Conservation (phyloP, 2,329 filamentous ascomycete species). For the Scedosporium dehoogii region DNA sequence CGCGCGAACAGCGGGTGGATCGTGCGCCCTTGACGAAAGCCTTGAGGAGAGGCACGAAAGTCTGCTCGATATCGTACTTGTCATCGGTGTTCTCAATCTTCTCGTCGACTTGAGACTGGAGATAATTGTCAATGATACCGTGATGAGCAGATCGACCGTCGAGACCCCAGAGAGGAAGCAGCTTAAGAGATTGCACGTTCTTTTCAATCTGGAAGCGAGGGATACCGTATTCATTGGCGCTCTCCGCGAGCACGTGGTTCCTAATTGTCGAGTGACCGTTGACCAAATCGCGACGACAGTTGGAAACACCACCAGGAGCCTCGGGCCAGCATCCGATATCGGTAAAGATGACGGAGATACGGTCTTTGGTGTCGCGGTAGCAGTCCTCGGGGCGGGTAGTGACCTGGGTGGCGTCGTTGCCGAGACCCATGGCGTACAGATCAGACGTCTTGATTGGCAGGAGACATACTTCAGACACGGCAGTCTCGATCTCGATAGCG, state of each 20-base stretch:
- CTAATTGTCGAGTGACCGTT: constrained; percentile 42
- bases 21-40: constrained; percentile 39
- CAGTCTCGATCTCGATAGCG: constrained; percentile 26
- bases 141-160: constrained; percentile 42
- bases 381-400: constrained; percentile 28
- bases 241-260: constrained; percentile 44
- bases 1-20: constrained; percentile 29
- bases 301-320: constrained; percentile 43
- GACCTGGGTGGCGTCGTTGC: constrained; percentile 29
- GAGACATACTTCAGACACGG: constrained; percentile 25
- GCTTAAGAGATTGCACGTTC: constrained; percentile 43
- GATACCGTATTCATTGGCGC: constrained; percentile 43
- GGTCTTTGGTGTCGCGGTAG: constrained; percentile 34
- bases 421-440: constrained; percentile 30
- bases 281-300: constrained; percentile 44
- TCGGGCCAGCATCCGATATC: constrained; percentile 45
- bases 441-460: constrained; percentile 28
- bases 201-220: constrained; percentile 45
- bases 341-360: constrained; percentile 39
- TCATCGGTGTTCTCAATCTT: constrained; percentile 29
- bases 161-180: constrained; percentile 44
- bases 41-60: constrained; percentile 43
- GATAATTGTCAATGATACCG: constrained; percentile 41
- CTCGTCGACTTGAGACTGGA: constrained; percentile 39
- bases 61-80: constrained; percentile 36